These are phyloP conservation scores for Saccharomycopsis fodiens DNA, from an alignment of 805 yeast genomes.

Conservation along the genomic window DNA sequence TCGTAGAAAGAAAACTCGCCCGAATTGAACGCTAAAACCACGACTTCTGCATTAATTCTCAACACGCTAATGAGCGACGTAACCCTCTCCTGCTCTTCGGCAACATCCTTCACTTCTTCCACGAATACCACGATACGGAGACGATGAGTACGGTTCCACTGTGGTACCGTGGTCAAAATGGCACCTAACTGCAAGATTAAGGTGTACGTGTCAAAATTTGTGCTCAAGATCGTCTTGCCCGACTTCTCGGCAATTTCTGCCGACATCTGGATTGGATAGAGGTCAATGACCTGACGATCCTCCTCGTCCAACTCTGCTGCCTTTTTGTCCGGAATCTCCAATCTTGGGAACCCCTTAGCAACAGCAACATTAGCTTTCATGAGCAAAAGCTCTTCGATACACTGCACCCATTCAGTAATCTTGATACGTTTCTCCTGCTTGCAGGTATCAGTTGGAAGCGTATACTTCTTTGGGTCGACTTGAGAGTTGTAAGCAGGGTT, in stretches of 20 bases:
- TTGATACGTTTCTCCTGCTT: constrained; percentile 56
- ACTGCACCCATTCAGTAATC: constrained; percentile 82
- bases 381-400: constrained; percentile 80
- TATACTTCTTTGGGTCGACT: constrained; percentile 9
- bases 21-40: constrained; percentile 61
- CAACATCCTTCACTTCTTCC: constrained; percentile 62
- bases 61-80: constrained; percentile 58
- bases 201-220: constrained; percentile 94
- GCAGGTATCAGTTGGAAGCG: constrained; percentile 73
- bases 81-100: constrained; percentile 61
- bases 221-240: constrained; percentile 66
- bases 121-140: constrained; percentile 86
- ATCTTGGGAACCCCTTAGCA: constrained; percentile 73
- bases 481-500: constrained; percentile 19
- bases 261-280: constrained; percentile 96
- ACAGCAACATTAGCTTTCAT: constrained; percentile 91
- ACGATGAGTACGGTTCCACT: constrained; percentile 74
- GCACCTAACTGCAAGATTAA: constrained; percentile 91
- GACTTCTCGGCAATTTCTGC: constrained; percentile 62
- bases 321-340: constrained; percentile 52
- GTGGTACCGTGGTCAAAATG: constrained; percentile 84
- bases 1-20: constrained; percentile 57
- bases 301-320: constrained; percentile 23
- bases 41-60: constrained; percentile 76
- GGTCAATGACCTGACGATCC: constrained; percentile 58